phyloP scores from a whole-genome alignment of 176 grass and related monocot genomes.

The Oryza officinalis region DNA sequence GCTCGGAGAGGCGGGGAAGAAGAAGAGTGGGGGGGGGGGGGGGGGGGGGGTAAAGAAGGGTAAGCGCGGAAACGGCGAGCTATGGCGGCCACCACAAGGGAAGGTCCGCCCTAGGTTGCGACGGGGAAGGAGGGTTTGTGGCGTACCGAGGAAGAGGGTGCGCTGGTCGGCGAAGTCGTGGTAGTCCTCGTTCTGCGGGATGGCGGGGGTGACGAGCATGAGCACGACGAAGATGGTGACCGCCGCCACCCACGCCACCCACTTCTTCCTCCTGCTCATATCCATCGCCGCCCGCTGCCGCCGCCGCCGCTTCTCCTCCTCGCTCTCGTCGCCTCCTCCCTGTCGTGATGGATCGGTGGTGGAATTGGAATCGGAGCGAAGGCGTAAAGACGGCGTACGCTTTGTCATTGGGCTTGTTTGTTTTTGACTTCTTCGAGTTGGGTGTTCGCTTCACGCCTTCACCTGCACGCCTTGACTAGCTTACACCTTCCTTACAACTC shows the following conservation, averaged over 20 bases:
- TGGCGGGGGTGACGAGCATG: conserved; percentile 88
- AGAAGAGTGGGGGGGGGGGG: too few relatives aligned
- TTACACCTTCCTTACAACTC: too few relatives aligned
- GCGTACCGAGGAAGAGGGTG: conserved; percentile 68
- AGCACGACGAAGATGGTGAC: conserved; percentile 71
- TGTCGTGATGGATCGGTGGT: neutral
- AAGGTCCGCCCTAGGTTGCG: too few relatives aligned
- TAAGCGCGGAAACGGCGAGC: too few relatives aligned
- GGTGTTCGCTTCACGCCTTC: neutral
- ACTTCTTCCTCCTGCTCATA: conserved; percentile 38
- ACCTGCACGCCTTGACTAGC: neutral
- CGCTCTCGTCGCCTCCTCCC: neutral
- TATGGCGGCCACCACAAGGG: too few relatives aligned
- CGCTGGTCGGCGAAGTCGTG: conserved; percentile 94
- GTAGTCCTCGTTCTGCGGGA: conserved; percentile 85
- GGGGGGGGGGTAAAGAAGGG: too few relatives aligned
- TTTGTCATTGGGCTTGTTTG: neutral
- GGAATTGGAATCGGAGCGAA: neutral
- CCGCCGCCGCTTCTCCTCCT: neutral
- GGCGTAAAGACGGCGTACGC: neutral
- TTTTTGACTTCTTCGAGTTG: neutral
- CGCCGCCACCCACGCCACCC: conserved; percentile 60
- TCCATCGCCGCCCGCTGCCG: conserved; percentile 43
- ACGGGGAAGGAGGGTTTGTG: neutral
- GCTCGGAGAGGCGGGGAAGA: too few relatives aligned